Evolutionary conservation across 1,139 yeast species (phyloP), one percentile per base, ranked within the genome.

Genomic region (Pichia sp.): DNA sequence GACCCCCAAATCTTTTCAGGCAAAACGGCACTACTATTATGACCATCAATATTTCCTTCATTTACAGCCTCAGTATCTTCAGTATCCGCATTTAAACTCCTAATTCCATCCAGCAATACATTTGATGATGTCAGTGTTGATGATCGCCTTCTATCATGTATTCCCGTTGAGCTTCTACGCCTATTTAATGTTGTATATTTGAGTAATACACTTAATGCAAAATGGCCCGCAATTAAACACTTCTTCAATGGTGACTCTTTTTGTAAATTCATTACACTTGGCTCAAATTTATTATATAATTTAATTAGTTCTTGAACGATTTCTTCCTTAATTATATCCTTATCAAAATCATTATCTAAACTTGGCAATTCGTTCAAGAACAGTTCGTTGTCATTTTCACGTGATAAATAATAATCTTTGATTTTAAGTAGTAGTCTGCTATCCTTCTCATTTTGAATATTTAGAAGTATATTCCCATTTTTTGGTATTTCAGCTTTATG

Each of bases 151-250:
- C 50, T 19, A 13, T 39, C 28, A 14, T 22, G 28, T 39, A 14
- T 39, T 14, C 42, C 42, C 10, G 48, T 16, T n/a, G 48, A 47
- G 16, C 50, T 44, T n/a, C 48, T 45, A 18, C 50, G 18, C 13
- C 50, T 46, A 16, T 41, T 22, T 13, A 45, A 16, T 10, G 45
- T 22, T n/a, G 47, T 22, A 30, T 45, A 42, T 14, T 47, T 49
- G 5, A 52, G 19, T 13, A 49, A 19, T 22, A 27, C 34, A 13
- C 50, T 46, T 10, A 52, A 33, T 30, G 54, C 52, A 49, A 46
- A 49, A 34, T 49, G 50, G 3, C 52, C 54, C 5, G 54, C 54
- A 3, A 47, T 18, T 18, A 52, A 27, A 34, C 50, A 46, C 8
- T 30, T 39, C n/a, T 46, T 27, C 10, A 52, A 11, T 5, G 54